These are phyloP conservation scores for Sporothrix euskadiensis DNA, from an alignment of 2,329 filamentous ascomycete species.

Conservation along the genomic window DNA sequence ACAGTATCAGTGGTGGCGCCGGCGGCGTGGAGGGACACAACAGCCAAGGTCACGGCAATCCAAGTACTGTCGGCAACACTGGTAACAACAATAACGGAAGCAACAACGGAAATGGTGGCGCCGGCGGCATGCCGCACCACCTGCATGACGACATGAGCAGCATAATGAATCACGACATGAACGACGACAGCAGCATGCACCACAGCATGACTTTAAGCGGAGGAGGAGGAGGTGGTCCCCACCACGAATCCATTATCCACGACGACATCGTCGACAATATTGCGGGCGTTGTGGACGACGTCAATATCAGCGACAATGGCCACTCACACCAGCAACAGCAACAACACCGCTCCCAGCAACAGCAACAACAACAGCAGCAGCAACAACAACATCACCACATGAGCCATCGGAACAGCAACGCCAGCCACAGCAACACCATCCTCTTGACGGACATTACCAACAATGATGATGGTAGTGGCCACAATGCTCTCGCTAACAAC, in stretches of 20 bases:
- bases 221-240: background rate
- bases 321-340: background rate
- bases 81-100: background rate
- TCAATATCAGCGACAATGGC: conserved; percentile 27
- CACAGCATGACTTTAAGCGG: conserved; percentile 7
- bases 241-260: conserved; percentile 25
- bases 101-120: background rate
- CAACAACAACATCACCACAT: background rate
- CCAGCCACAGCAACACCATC: conserved; percentile 12
- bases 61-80: background rate
- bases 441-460: conserved; percentile 19
- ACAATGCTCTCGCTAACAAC: background rate
- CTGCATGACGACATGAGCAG: conserved; percentile 18
- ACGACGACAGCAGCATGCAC: conserved; percentile 22
- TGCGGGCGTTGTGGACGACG: conserved; percentile 27
- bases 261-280: conserved; percentile 27
- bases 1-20: background rate
- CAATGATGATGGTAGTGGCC: conserved; percentile 8
- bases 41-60: background rate
- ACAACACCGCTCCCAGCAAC: background rate
- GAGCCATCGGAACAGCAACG: conserved; percentile 6
- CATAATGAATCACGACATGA: conserved; percentile 23
- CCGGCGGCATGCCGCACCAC: conserved; percentile 13
- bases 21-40: background rate
- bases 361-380: background rate